Percentiles rank a stretch among this genome's conserved stretches.
Conservation (phyloP, 2,329 filamentous ascomycete species). For the Aspergillus sp. region DNA sequence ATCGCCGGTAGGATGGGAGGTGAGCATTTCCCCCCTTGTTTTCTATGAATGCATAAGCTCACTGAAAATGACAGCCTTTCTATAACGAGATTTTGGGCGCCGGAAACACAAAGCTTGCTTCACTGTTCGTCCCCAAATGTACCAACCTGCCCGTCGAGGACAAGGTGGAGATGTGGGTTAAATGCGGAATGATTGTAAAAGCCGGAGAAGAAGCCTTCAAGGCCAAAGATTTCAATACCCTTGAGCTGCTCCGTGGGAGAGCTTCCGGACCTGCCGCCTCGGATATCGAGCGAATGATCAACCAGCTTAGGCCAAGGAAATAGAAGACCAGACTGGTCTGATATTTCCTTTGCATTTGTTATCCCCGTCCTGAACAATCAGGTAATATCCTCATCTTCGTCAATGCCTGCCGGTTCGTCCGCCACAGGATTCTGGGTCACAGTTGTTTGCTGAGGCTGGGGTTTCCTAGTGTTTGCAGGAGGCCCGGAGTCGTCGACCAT, state of each 20-base stretch:
- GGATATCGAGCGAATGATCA: slow-evolving; percentile 80
- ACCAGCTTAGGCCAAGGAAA: slow-evolving; percentile 50
- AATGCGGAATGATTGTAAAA: slow-evolving; percentile 84
- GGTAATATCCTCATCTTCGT: slow-evolving; percentile 46
- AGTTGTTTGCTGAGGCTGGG: slow-evolving; percentile 14
- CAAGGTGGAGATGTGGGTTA: slow-evolving; percentile 88
- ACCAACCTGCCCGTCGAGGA: slow-evolving; percentile 66
- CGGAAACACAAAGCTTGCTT: slow-evolving; percentile 83
- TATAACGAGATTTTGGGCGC: slow-evolving; percentile 86
- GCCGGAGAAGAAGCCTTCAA: slow-evolving; percentile 90
- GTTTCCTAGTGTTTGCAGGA: slow-evolving; percentile 14
- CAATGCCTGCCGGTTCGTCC: slow-evolving; percentile 28
- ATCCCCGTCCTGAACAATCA: slow-evolving; percentile 26
- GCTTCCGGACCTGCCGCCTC: slow-evolving; percentile 68
- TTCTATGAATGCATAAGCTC: slow-evolving; percentile 22
- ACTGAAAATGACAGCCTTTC: slow-evolving; percentile 65
- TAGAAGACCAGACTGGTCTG: slow-evolving; percentile 25
- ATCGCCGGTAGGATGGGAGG: slow-evolving; percentile 95
- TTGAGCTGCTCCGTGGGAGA: slow-evolving; percentile 70
- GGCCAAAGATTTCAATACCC: slow-evolving; percentile 72
- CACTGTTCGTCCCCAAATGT: slow-evolving; percentile 85
- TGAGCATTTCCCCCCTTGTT: slow-evolving; percentile 45
- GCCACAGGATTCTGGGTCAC: slow-evolving; percentile 19
- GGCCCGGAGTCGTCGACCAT: slow-evolving; percentile 33
- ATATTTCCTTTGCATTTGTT: slow-evolving; percentile 7